Percentiles rank a stretch among this genome's conserved stretches.
Conservation (phyloP, 352 stramenopile species). For the Pythium monospermum region DNA sequence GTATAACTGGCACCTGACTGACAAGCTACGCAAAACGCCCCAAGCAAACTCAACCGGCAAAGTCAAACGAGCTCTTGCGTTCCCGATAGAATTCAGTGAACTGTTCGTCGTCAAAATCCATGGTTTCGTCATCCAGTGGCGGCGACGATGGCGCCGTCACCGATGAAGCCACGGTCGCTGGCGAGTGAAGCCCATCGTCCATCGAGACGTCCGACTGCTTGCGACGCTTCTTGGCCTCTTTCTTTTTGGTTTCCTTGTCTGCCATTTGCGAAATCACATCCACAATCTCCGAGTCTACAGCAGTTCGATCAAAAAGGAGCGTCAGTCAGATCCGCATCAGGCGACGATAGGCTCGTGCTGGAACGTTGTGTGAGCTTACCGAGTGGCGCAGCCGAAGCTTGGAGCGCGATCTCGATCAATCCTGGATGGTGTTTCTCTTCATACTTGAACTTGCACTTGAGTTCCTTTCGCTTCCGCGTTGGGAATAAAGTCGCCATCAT, state of each 20-base stretch:
- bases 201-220: constrained; percentile 17
- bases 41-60: constrained; percentile 43
- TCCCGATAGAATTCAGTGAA: constrained; percentile 47
- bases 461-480: constrained; percentile 71
- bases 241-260: constrained; percentile 62
- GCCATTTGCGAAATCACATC: constrained; percentile 74
- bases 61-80: constrained; percentile 64
- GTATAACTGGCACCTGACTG: too few relatives aligned
- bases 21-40: too few relatives aligned
- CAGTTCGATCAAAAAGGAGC: not conserved
- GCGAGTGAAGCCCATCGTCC: constrained; percentile 16
- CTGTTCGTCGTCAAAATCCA: constrained; percentile 21
- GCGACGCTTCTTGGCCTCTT: constrained; percentile 36
- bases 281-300: constrained; percentile 70
- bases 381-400: constrained; percentile 60
- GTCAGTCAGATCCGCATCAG: not conserved
- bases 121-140: constrained; percentile 7
- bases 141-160: constrained; percentile 18
- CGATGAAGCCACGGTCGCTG: constrained; percentile 21
- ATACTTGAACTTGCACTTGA: constrained; percentile 88
- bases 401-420: constrained; percentile 78
- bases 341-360: too few relatives aligned
- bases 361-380: too few relatives aligned
- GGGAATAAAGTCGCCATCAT: constrained; percentile 86
- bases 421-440: constrained; percentile 74